Conservation (phyloP, 129 eudicot genomes). For the Smallanthus sonchifolius region DNA sequence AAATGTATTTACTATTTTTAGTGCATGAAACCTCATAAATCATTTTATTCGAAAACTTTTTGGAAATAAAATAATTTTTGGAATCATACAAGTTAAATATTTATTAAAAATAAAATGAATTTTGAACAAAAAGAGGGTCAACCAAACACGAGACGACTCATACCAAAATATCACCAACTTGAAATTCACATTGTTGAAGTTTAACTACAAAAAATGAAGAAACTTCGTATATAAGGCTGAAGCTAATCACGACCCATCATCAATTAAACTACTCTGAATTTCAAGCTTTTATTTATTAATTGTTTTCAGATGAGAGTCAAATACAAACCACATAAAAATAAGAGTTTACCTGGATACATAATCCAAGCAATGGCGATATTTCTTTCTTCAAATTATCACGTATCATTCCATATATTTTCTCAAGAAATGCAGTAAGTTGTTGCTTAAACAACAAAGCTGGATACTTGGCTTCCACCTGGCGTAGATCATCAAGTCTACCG, state of each 20-base stretch:
- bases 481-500: constrained; percentile 80
- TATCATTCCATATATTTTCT: constrained; percentile 92
- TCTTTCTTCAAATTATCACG: constrained; percentile 85
- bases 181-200: no score
- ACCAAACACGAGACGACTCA: background rate
- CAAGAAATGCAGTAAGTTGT: constrained; percentile 87
- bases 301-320: background rate
- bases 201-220: background rate
- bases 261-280: background rate
- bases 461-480: constrained; percentile 90
- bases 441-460: constrained; percentile 92
- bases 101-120: no score
- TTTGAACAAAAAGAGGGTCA: background rate
- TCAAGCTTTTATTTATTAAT: background rate
- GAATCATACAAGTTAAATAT: no score
- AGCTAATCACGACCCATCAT: background rate
- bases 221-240: no score
- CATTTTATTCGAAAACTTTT: no score
- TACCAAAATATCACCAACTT: background rate
- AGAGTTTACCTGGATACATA: constrained; percentile 69
- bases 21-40: background rate
- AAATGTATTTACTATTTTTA: background rate
- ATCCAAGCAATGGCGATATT: constrained; percentile 79
- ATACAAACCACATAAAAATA: background rate
- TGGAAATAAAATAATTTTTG: no score